Percentiles rank a stretch among this genome's conserved stretches.
These are phyloP conservation scores for Diaporthe citrichinensis DNA, from an alignment of 2,329 filamentous ascomycete species.

Conservation along the genomic window DNA sequence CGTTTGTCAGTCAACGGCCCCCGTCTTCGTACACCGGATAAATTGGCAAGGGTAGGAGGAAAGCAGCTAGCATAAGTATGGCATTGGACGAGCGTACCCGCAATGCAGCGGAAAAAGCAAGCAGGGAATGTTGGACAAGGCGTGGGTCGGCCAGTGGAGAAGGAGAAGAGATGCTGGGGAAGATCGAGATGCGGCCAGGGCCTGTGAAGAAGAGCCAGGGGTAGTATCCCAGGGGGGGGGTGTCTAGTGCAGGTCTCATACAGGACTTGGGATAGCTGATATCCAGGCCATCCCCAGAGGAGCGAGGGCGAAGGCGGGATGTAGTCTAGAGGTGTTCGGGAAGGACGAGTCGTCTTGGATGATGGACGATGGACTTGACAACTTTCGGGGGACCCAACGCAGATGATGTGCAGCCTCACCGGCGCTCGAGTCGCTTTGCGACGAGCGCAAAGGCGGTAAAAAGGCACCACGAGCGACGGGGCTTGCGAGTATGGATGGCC, in stretches of 20 bases:
- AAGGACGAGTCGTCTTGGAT: constrained; percentile 1
- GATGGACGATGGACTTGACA: background rate
- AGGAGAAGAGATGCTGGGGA: constrained; percentile 34
- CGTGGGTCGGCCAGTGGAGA: constrained; percentile 27
- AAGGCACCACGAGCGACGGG: background rate
- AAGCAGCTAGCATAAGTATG: constrained; percentile 27
- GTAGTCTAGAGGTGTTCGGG: background rate
- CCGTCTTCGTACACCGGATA: constrained; percentile 32
- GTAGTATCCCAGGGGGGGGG: background rate
- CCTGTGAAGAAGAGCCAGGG: constrained; percentile 5
- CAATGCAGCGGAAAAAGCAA: constrained; percentile 28
- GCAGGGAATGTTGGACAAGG: constrained; percentile 13
- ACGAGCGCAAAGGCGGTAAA: background rate
- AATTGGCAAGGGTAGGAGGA: constrained; percentile 37
- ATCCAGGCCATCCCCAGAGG: constrained; percentile 20
- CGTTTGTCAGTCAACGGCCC: constrained; percentile 41
- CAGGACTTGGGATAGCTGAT: constrained; percentile 33
- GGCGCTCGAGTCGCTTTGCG: background rate
- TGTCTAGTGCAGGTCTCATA: constrained; percentile 33
- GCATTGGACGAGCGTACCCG: constrained; percentile 27
- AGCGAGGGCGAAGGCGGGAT: background rate
- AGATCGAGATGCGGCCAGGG: constrained; percentile 33
- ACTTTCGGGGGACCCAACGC: background rate
- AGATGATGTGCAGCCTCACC: background rate
- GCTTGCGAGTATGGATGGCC: constrained; percentile 2